These are phyloP conservation scores for Apiospora marii DNA, from an alignment of 2,329 filamentous ascomycete genomes.

Conservation along the genomic window DNA sequence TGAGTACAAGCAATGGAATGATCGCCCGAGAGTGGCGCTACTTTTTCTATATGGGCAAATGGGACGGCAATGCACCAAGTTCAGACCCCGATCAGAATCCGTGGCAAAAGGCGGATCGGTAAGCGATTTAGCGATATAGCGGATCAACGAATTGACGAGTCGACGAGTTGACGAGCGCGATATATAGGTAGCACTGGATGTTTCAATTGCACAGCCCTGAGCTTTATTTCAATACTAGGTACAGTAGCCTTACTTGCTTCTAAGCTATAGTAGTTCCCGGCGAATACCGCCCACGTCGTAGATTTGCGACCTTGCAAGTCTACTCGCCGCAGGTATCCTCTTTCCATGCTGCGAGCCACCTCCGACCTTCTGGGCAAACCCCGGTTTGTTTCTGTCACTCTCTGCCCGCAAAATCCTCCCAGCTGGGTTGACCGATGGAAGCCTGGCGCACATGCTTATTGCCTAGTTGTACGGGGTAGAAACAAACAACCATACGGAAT, in stretches of 20 bases:
- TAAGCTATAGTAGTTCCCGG: neutral
- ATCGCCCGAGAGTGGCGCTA: constrained; percentile 14
- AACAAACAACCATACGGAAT: constrained; percentile 1
- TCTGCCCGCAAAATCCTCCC: constrained; percentile 6
- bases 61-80: constrained; percentile 1
- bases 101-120: constrained; percentile 15
- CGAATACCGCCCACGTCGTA: neutral
- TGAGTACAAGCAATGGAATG: constrained; percentile 18
- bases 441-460: constrained; percentile 1
- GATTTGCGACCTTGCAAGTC: too few species aligned
- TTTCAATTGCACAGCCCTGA: neutral
- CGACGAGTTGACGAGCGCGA: neutral
- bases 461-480: neutral
- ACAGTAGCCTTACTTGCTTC: neutral
- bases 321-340: neutral
- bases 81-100: constrained; percentile 21
- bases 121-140: neutral
- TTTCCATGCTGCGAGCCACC: too few species aligned
- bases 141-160: constrained; percentile 8
- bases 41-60: neutral
- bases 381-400: neutral
- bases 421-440: neutral
- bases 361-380: neutral
- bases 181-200: neutral
- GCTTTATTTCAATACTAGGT: neutral